These are phyloP conservation scores for Amaranthus palmeri DNA, from an alignment of 148 eudicot genomes.

Conservation along the genomic window DNA sequence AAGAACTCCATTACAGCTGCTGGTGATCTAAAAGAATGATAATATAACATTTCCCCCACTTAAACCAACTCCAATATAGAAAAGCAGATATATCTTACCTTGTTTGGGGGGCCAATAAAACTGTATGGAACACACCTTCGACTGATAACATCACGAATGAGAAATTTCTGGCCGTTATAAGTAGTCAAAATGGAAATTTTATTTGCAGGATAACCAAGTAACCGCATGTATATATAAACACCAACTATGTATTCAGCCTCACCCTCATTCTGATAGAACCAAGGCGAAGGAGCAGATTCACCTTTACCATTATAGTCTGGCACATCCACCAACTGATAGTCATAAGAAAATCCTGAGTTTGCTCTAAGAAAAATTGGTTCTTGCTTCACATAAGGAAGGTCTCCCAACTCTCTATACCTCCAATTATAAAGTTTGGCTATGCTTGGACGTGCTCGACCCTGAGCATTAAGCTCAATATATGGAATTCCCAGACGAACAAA, in stretches of 20 bases:
- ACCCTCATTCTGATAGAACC: constrained; percentile 97
- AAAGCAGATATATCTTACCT: constrained; percentile 37
- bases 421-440: constrained; percentile 92
- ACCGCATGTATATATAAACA: constrained; percentile 91
- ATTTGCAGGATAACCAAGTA: constrained; percentile 90
- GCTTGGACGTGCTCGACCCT: constrained; percentile 98
- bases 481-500: constrained; percentile 96
- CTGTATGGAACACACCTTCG: constrained; percentile 76
- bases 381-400: constrained; percentile 76
- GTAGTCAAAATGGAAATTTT: constrained; percentile 96
- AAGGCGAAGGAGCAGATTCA: constrained; percentile 95
- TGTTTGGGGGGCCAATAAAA: constrained; percentile 79
- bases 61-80: not conserved
- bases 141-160: constrained; percentile 90
- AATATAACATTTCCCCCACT: not conserved
- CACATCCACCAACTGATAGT: constrained; percentile 92
- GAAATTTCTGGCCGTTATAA: constrained; percentile 93
- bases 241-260: constrained; percentile 97
- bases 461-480: constrained; percentile 96
- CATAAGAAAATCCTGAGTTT: constrained; percentile 86
- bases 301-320: constrained; percentile 91
- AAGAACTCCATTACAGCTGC: not conserved
- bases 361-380: constrained; percentile 68
- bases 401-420: constrained; percentile 95
- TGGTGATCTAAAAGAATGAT: not conserved